Conservation (phyloP, 164 flowering plant species). For the Annona squamosa region DNA sequence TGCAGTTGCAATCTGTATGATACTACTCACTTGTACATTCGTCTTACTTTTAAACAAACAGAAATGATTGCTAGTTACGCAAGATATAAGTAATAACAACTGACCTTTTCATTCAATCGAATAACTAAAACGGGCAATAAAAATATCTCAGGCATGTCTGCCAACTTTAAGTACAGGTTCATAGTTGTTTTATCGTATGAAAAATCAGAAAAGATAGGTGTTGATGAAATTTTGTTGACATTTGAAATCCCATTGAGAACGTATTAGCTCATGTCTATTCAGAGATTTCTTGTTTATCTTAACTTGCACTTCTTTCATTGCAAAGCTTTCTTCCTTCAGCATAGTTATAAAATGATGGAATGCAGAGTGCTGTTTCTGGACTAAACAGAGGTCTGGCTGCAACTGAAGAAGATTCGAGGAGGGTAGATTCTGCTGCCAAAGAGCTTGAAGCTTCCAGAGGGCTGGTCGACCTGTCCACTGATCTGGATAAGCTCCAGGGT, state of each 20-base stretch:
- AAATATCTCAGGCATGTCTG: background rate
- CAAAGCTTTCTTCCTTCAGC: constrained; percentile 5
- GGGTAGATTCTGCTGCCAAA: constrained; percentile 77
- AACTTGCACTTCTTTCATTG: background rate
- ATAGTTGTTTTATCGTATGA: background rate
- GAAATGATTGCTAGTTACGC: background rate
- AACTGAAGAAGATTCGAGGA: constrained; percentile 56
- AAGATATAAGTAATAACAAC: background rate
- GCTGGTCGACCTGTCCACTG: constrained; percentile 55
- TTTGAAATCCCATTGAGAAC: background rate
- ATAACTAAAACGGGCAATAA: too few species aligned
- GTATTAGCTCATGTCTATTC: too few species aligned
- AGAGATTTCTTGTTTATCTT: background rate
- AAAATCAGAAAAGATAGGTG: background rate
- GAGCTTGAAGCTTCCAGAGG: constrained; percentile 77
- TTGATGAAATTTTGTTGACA: background rate
- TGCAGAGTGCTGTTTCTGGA: constrained; percentile 86
- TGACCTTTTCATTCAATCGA: background rate
- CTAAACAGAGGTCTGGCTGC: constrained; percentile 92
- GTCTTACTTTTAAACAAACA: background rate
- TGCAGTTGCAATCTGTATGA: too few species aligned
- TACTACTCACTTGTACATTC: too few species aligned
- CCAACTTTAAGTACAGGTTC: background rate
- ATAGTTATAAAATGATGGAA: constrained; percentile 8
- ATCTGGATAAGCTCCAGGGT: constrained; percentile 81